phyloP scores from a whole-genome alignment of 2,329 filamentous ascomycete species.

The Epichloe sibirici region DNA sequence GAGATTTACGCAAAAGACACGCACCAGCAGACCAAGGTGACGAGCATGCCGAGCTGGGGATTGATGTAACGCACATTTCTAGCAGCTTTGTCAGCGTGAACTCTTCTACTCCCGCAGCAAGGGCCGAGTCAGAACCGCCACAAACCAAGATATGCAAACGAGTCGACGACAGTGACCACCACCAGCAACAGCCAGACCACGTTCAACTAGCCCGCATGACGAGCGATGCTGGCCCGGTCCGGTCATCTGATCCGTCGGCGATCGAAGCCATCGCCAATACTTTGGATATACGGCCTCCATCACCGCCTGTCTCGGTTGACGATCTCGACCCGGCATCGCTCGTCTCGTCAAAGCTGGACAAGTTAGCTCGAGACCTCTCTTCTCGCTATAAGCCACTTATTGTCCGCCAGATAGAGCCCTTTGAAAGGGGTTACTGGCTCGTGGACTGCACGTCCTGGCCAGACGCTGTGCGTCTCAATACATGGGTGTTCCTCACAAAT shows the following conservation, averaged over 20 bases:
- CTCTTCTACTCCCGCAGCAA: slow-evolving; percentile 9
- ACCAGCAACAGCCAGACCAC: slow-evolving; percentile 7
- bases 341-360: slow-evolving; percentile 44
- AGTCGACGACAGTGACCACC: slow-evolving; percentile 3
- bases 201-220: slow-evolving; percentile 15
- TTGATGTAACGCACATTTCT: slow-evolving; percentile 22
- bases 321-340: slow-evolving; percentile 37
- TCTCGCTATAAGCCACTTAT: slow-evolving; percentile 39
- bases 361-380: slow-evolving; percentile 34
- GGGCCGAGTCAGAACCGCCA: slow-evolving; percentile 19
- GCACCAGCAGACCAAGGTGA: not conserved
- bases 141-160: slow-evolving; percentile 16
- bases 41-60: not conserved
- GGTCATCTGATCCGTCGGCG: slow-evolving; percentile 8
- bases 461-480: slow-evolving; percentile 30
- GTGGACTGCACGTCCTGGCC: slow-evolving; percentile 48
- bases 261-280: slow-evolving; percentile 15
- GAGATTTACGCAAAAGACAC: not conserved
- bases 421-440: slow-evolving; percentile 72
- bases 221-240: slow-evolving; percentile 17
- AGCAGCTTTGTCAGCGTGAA: slow-evolving; percentile 16
- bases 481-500: slow-evolving; percentile 51
- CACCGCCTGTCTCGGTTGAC: slow-evolving; percentile 35
- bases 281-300: slow-evolving; percentile 41
- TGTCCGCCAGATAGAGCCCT: slow-evolving; percentile 26